A percentile compares a stretch with the other conserved stretches of the same genome.
phyloP scores from a whole-genome alignment of 2,329 filamentous ascomycete genomes.

The Trichoderma sp. region DNA sequence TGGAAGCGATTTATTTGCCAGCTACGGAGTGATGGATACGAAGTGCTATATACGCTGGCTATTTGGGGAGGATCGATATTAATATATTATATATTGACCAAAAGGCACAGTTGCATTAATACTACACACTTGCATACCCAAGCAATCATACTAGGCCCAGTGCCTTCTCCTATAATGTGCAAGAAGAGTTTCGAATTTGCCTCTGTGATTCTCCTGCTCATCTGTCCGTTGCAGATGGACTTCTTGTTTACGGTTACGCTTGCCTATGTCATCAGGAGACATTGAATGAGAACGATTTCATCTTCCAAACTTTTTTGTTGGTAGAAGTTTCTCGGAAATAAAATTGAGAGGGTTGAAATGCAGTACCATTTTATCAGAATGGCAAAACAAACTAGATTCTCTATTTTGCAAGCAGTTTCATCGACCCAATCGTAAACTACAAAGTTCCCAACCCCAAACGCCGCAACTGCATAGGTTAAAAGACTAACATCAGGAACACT shows the following conservation, averaged over 20 bases:
- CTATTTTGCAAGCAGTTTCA: neutral
- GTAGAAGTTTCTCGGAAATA: neutral
- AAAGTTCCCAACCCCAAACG: constrained; percentile 24
- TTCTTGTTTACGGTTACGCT: neutral
- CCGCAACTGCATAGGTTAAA: neutral
- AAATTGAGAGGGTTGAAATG: neutral
- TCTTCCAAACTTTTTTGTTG: neutral
- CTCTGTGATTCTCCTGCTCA: neutral
- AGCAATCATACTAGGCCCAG: neutral
- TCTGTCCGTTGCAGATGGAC: neutral
- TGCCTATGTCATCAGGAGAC: neutral
- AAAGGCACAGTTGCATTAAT: neutral
- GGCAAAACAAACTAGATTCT: neutral
- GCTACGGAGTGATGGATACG: neutral
- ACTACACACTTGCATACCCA: neutral
- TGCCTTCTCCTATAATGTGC: neutral
- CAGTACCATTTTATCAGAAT: neutral
- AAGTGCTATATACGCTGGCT: neutral
- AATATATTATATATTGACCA: neutral
- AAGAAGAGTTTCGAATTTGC: neutral
- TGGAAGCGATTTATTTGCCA: neutral
- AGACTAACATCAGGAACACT: neutral
- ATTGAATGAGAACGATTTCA: neutral
- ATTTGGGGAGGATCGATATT: neutral
- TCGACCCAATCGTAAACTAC: neutral